Base-by-base conservation (phyloP, 768 basidiomycete genomes). In the Terana coerulea region DNA sequence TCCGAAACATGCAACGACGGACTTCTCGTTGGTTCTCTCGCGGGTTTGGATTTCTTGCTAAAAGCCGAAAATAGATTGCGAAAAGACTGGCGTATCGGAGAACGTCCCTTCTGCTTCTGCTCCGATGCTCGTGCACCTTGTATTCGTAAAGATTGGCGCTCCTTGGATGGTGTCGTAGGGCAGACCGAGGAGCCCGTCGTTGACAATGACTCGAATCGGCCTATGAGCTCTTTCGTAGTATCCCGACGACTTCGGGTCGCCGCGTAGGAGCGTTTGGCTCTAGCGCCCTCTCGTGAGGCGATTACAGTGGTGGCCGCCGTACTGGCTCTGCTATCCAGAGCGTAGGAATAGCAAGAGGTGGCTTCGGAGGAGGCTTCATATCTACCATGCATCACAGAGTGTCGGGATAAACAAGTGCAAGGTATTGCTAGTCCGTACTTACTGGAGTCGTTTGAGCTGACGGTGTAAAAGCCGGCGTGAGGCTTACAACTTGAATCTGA, bases 71-170 rank as follows among this genome's bases (percentile, higher is more conserved):
- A 67, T 26, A 87, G 62, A 57, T 81, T 86, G 34, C 78, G 75
- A 55, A 88, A 68, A 15, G 84, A 86, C 62, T 79, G 79, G 21
- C 83, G 77, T 44, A 88, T 67, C 2, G 81, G 80, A 4, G 81
- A 84, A 8, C 68, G 64, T 44, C 64, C 66, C 61, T 76, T 82
- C 53, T 70, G 74, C 52, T 73, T 75, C 57, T 68, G 51, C 43
- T 43, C 39, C 44, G 40, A 39, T 11, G 17, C 24, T 12, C 39
- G 39, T 10, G 39, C n/a, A 21, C 15, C 25, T 40, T 5, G 11
- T 19, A 14, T 47, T 24, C 36, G 22, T 4, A 31, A 21, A 26
- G 5, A 5, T n/a, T 44, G 45, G 21, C 41, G 33, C 21, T 44
- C 24, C 29, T 25, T 30, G 19, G 51, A 33, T 52, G 48, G n/a